Evolutionary conservation across 1,284 basidiomycete species (phyloP).

Genomic region (Taiwanofungus camphoratus): DNA sequence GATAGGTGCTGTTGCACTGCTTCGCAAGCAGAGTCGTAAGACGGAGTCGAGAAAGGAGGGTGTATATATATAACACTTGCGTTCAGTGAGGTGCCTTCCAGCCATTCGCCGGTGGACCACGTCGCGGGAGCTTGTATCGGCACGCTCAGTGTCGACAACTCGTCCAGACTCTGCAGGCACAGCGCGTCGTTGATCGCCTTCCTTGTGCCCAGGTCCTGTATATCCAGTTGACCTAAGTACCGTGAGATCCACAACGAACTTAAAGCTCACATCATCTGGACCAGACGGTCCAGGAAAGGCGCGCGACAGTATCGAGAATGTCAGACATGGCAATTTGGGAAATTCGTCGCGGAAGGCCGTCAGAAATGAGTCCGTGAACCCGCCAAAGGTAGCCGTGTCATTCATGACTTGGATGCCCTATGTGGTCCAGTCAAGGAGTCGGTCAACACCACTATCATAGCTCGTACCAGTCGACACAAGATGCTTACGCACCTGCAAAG

Average conservation of each 20-base stretch:
- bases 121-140: constrained; percentile 46
- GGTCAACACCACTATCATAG: too few species aligned
- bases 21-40: constrained; percentile 2
- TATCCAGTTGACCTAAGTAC: constrained; percentile 1
- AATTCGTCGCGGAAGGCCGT: constrained; percentile 59
- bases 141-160: constrained; percentile 47
- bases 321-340: constrained; percentile 48
- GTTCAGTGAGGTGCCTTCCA: constrained; percentile 30
- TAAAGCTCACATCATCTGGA: constrained; percentile 38
- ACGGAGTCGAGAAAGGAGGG: too few species aligned
- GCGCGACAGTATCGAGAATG: constrained; percentile 52
- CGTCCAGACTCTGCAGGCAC: constrained; percentile 46
- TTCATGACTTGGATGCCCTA: constrained; percentile 66
- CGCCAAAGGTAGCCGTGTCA: constrained; percentile 58
- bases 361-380: constrained; percentile 54
- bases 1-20: constrained; percentile 42
- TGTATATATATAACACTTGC: constrained; percentile 40
- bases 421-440: background rate
- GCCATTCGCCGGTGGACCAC: constrained; percentile 40
- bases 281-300: constrained; percentile 30
- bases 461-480: background rate
- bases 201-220: constrained; percentile 19
- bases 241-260: background rate
- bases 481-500: constrained; percentile 48
- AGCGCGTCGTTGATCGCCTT: constrained; percentile 55